Base-by-base conservation (phyloP, 2,329 filamentous ascomycete species). In the Stagonosporopsis vannaccii region DNA sequence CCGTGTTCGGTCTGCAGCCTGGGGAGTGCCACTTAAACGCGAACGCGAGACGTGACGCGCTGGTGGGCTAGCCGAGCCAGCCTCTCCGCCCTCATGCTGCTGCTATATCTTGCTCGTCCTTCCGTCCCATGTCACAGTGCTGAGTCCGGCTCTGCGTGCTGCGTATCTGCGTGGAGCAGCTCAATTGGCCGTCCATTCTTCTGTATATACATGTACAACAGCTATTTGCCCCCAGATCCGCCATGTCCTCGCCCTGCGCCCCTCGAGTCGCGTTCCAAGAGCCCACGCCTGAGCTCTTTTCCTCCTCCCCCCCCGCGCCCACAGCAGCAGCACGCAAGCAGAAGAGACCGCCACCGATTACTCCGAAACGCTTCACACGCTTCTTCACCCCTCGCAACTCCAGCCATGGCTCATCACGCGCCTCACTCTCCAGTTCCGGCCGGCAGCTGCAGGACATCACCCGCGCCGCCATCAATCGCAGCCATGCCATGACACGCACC, bases 401-500 rank as follows among this genome's bases (percentile, higher is more conserved):
- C 3, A 61, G 68, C n/a, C 62, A 71, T 62, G 68, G 63, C 13
- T 70, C 70, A 5, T 71, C 69, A 13, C 57, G 62, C 45, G 57
- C 64, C 33, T 63, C 63, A 2, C 57, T 69, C 9, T 68, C 76
- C 54, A 77, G 74, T 57, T 79, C 80, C 25, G 77, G 76, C 23
- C 73, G 79, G 56, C 78, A 81, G 59, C 66, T 83, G 59, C 78
- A 78, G 54, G 81, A 83, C 62, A 82, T 83, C 61, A 82, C 80
- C 50, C 76, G 73, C 50, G 73, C 77, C 62, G 80, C 76, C 33
- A 61, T 77, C 57, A 82, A 82, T 56, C 73, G 76, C 58, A 59
- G 53, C 57, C 65, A 67, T 65, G 69, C 60, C 40, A 59, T 62
- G 39, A 62, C 63, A 3, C 58, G 66, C 37, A 68, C 61, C 26